These are phyloP conservation scores for Quercus tomentella DNA, from an alignment of 331 rosid genomes.

Conservation along the genomic window DNA sequence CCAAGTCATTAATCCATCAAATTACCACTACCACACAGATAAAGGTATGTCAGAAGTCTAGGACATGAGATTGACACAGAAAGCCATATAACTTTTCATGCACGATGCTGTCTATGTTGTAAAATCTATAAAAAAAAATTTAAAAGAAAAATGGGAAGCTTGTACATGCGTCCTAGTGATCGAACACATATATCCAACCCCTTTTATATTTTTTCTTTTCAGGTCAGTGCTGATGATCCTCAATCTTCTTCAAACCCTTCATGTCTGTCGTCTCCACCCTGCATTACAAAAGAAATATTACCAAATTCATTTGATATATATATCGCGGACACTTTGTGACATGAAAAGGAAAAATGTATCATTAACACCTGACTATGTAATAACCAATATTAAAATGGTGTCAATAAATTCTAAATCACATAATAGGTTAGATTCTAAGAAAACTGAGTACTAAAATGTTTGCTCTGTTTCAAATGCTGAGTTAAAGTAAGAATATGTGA, in stretches of 20 bases:
- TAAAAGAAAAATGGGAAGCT: slow-evolving; percentile 2
- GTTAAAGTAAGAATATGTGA: no score
- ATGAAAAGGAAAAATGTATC: slow-evolving; percentile 3
- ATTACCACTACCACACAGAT: slow-evolving; percentile 25
- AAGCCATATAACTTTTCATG: slow-evolving; percentile 30
- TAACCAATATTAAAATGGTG: not conserved
- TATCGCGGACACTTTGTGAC: not conserved
- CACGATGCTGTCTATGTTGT: slow-evolving; percentile 16
- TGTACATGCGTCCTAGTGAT: slow-evolving; percentile 1
- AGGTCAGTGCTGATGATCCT: slow-evolving; percentile 72
- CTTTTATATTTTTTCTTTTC: slow-evolving; percentile 14
- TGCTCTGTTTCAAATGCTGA: not conserved
- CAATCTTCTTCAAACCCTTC: slow-evolving; percentile 98
- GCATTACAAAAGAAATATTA: slow-evolving; percentile 32
- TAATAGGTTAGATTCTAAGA: not conserved
- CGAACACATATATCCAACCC: not conserved
- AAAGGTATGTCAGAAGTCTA: slow-evolving; percentile 11
- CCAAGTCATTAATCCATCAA: not conserved
- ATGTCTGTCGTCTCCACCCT: slow-evolving; percentile 97
- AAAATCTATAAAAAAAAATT: slow-evolving; percentile 34
- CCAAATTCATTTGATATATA: slow-evolving; percentile 14
- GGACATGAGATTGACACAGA: slow-evolving; percentile 19
- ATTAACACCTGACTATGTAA: not conserved
- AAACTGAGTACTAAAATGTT: not conserved
- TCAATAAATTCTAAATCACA: not conserved